These are phyloP conservation scores for Beauveria sp. DNA, from an alignment of 2,329 filamentous ascomycete species.

Conservation along the genomic window DNA sequence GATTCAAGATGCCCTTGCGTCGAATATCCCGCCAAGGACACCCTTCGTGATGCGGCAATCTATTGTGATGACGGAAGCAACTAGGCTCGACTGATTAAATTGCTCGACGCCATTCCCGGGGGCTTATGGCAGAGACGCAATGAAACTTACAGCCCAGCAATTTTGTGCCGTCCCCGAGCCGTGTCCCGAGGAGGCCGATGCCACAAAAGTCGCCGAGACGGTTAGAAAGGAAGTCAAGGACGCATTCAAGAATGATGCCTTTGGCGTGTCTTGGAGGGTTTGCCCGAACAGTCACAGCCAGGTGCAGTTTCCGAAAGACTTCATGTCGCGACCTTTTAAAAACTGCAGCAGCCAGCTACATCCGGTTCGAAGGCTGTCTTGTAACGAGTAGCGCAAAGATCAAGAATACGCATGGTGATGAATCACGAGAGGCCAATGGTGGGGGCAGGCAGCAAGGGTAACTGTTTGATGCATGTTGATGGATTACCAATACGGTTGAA, in stretches of 20 bases:
- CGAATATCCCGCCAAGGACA: slow-evolving; percentile 29
- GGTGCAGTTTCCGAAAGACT: slow-evolving; percentile 32
- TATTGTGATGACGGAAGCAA: slow-evolving; percentile 20
- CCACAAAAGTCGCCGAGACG: slow-evolving; percentile 21
- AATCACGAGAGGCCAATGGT: background rate
- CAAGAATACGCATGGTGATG: background rate
- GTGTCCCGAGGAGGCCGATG: slow-evolving; percentile 19
- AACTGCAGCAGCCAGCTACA: slow-evolving; percentile 19
- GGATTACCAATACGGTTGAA: too few species aligned
- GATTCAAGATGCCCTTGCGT: slow-evolving; percentile 22
- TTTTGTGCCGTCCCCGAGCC: slow-evolving; percentile 20
- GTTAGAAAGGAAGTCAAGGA: slow-evolving; percentile 22
- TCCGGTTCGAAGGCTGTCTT: slow-evolving; percentile 27
- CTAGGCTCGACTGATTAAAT: slow-evolving; percentile 16
- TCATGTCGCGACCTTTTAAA: slow-evolving; percentile 27
- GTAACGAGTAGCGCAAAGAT: slow-evolving; percentile 10
- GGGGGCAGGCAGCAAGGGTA: too few species aligned
- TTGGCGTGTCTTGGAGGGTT: slow-evolving; percentile 32
- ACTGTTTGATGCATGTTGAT: background rate
- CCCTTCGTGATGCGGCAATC: slow-evolving; percentile 28
- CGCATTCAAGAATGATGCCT: slow-evolving; percentile 29
- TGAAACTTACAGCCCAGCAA: slow-evolving; percentile 20
- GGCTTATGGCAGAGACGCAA: slow-evolving; percentile 26
- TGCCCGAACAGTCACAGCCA: slow-evolving; percentile 25
- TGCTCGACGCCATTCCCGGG: slow-evolving; percentile 26